Evolutionary conservation across 2,329 filamentous ascomycete genomes (phyloP).

Genomic region (Calonectria naviculata): DNA sequence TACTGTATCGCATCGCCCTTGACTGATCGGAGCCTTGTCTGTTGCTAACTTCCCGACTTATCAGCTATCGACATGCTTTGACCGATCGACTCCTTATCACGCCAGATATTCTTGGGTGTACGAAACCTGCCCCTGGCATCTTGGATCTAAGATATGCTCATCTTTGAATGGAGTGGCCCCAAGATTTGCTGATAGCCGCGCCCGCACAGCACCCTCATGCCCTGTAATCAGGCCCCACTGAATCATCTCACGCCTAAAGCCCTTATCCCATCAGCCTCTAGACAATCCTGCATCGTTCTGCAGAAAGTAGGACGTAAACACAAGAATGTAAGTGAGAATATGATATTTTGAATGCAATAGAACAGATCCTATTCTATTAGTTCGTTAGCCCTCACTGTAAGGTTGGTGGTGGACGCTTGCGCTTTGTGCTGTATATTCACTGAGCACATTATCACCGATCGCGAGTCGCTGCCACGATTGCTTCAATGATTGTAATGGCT

Average conservation of each 20-base stretch:
- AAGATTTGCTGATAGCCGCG: background rate
- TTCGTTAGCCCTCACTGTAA: too few species aligned
- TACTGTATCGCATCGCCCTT: background rate
- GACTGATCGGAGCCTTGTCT: background rate
- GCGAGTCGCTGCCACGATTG: too few species aligned
- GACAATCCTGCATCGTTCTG: too few species aligned
- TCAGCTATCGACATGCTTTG: background rate
- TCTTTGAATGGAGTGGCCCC: background rate
- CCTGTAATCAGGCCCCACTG: background rate
- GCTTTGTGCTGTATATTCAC: too few species aligned
- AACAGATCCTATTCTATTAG: too few species aligned
- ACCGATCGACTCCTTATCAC: background rate
- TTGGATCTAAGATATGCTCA: background rate
- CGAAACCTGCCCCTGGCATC: background rate
- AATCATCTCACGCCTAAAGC: background rate
- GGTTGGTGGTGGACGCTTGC: too few species aligned
- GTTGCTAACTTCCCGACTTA: background rate
- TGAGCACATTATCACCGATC: too few species aligned
- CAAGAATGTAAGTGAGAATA: too few species aligned
- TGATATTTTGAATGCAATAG: too few species aligned
- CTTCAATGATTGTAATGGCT: background rate
- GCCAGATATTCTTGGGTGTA: background rate
- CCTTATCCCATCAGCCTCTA: too few species aligned
- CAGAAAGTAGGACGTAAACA: too few species aligned
- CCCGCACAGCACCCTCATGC: background rate